Base-by-base conservation (phyloP, 2,329 filamentous ascomycete genomes). In the Cladorrhinum sp. region DNA sequence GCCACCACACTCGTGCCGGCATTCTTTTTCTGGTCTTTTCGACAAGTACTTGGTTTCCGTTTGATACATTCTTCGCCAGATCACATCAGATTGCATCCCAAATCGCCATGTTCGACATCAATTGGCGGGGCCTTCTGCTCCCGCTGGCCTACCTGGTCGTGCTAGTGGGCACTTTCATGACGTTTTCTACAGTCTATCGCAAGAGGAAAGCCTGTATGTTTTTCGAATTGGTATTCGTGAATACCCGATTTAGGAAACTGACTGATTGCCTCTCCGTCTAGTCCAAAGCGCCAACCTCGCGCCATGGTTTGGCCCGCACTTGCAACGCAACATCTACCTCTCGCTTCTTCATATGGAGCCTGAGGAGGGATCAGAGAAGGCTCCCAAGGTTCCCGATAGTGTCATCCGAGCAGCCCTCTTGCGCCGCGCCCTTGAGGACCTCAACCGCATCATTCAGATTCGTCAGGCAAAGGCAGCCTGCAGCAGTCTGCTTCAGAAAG, bases 261-360 rank as follows among this genome's bases (percentile, higher is more conserved):
- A 67, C 63, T 57, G 58, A 69, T 62, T 68, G 51, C 68, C 62
- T 69, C 61, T 58, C 21, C 26, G 23, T 59, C 59, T 67, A 92
- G 90, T 81, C 66, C 86, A 92, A 78, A 89, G 90, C 70, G 89
- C 91, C 58, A 91, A 90, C 68, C 86, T 99, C 64, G 92, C 90
- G 67, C 92, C 94, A 68, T 99, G 95, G 94, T 99, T 99, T 77
- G 88, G 89, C 23, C 84, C 89, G 57, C 93, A 99, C 74, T 81
- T 96, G 56, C 90, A 95, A 76, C 91, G 94, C 76, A 93, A 99
- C 76, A 86, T 99, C 73, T 99, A 98, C 81, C 86, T 96, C 63
- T 92, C 92, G 50, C 86, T 99, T 46, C 82, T 97, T 56, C 92
- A 99, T 77, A 83, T 95, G 72, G 83, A 85, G 59, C 81, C 85